phyloP scores from a whole-genome alignment of 1,284 basidiomycete species.

The Marasmius oreades region DNA sequence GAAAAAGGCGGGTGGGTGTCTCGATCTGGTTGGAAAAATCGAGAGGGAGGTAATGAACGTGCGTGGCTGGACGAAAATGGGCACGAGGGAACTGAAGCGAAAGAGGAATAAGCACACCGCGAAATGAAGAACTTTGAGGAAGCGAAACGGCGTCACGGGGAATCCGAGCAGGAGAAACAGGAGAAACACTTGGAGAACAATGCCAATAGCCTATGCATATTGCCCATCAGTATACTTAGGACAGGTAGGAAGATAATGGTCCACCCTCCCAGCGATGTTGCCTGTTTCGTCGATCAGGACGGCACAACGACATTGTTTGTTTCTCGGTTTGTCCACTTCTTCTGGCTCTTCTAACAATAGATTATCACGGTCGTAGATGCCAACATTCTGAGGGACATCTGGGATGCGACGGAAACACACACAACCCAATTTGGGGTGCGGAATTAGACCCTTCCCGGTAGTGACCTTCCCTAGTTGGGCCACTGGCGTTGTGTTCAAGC shows the following conservation, averaged over 20 bases:
- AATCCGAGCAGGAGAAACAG: too few species aligned
- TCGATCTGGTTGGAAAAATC: too few species aligned
- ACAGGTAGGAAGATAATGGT: neutral
- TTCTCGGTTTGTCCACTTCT: neutral
- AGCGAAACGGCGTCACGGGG: too few species aligned
- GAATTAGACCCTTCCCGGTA: neutral
- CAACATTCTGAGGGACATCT: neutral
- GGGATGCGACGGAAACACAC: neutral
- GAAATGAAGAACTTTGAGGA: too few species aligned
- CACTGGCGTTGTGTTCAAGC: neutral
- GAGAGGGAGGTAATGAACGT: too few species aligned
- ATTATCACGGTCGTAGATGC: neutral
- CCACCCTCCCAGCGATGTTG: neutral
- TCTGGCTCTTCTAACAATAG: neutral
- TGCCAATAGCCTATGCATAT: neutral
- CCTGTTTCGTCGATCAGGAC: neutral
- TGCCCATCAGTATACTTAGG: neutral
- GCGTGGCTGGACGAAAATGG: too few species aligned
- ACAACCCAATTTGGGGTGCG: neutral
- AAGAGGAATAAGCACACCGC: too few species aligned
- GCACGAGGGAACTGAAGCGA: too few species aligned
- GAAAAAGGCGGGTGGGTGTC: too few species aligned
- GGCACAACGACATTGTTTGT: neutral
- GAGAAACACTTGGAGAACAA: neutral
- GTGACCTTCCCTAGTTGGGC: neutral